Conservation (phyloP, 495 filamentous ascomycete genomes). For the Aspergillus leporis region DNA sequence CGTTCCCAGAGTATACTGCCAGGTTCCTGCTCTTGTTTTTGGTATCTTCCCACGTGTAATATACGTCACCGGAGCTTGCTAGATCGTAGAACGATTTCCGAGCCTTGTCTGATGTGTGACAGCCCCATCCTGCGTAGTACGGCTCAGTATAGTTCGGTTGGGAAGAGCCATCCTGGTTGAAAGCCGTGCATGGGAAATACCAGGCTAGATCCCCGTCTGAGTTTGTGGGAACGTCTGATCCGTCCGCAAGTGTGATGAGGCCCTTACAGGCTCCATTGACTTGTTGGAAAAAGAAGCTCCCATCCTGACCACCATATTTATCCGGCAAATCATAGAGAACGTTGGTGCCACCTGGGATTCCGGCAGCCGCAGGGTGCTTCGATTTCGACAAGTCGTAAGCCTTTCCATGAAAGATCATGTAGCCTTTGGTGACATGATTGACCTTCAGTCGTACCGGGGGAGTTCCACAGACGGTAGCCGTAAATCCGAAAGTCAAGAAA, state of each 20-base stretch:
- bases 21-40: constrained; percentile 86
- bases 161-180: constrained; percentile 90
- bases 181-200: constrained; percentile 93
- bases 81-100: constrained; percentile 75
- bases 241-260: constrained; percentile 69
- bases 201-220: constrained; percentile 75
- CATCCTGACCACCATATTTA: constrained; percentile 83
- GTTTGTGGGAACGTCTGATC: constrained; percentile 80
- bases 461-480: constrained; percentile 75
- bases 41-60: constrained; percentile 94
- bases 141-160: constrained; percentile 70
- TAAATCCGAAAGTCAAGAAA: constrained; percentile 97
- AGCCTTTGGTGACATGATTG: constrained; percentile 76
- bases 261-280: constrained; percentile 98
- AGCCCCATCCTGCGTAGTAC: constrained; percentile 82
- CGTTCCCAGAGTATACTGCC: constrained; percentile 89
- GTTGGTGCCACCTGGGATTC: constrained; percentile 69
- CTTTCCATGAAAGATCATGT: constrained; percentile 93
- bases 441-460: constrained; percentile 69
- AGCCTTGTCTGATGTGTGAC: constrained; percentile 71
- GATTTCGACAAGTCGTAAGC: constrained; percentile 81
- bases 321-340: constrained; percentile 81
- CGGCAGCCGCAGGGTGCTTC: constrained; percentile 71
- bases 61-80: constrained; percentile 68
- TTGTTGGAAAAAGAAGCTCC: constrained; percentile 97